Percentiles rank a stretch among this genome's conserved stretches.
Conservation (phyloP, 2,329 filamentous ascomycete genomes). For the Diaporthe amygdali region DNA sequence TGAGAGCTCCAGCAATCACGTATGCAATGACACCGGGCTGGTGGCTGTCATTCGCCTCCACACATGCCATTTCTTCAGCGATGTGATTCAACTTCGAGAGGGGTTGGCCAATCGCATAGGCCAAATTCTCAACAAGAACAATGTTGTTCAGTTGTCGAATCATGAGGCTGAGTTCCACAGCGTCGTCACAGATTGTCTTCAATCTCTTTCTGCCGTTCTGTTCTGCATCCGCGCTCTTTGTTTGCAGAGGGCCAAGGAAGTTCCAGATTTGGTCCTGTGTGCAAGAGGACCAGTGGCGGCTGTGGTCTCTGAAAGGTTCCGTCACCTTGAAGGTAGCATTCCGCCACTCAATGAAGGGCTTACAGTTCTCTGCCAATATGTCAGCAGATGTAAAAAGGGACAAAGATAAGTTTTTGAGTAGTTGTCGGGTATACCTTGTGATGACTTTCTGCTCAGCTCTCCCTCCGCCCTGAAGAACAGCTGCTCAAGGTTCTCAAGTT, state of each 20-base stretch:
- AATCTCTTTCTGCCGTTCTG: neutral
- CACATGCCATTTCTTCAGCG: neutral
- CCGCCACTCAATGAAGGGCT: neutral
- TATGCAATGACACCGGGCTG: neutral
- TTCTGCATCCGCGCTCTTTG: neutral
- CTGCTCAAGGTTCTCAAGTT: neutral
- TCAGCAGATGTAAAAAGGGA: neutral
- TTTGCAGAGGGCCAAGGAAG: neutral
- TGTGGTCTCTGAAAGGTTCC: neutral
- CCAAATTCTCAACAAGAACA: slow-evolving; percentile 17
- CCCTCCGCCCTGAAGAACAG: neutral
- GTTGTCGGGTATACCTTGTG: neutral
- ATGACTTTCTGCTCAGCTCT: neutral
- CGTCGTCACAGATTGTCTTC: slow-evolving; percentile 25
- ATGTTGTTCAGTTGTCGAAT: slow-evolving; percentile 11
- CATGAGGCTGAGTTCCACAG: slow-evolving; percentile 25
- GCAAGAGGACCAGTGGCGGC: neutral
- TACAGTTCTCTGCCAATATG: neutral
- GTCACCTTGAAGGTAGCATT: neutral
- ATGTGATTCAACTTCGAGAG: neutral
- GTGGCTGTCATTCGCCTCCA: accelerated
- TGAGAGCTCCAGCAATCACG: neutral
- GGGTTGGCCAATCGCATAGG: accelerated
- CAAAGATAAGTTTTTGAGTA: neutral
- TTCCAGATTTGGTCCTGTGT: neutral